Evolutionary conservation across 129 eudicot genomes (phyloP).

Genomic region (Ambrosia artemisiifolia): DNA sequence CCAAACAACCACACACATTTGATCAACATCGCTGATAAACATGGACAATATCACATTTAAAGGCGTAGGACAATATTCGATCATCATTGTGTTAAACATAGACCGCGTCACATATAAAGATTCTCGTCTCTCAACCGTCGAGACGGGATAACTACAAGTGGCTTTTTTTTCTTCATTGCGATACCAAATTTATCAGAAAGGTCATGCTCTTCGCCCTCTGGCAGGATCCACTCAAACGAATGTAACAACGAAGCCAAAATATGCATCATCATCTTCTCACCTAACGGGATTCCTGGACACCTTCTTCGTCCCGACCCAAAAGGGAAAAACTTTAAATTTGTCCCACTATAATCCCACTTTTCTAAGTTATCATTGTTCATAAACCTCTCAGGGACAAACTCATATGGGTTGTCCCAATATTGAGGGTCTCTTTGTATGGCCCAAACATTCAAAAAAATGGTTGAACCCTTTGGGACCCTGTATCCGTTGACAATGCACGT

Average conservation of each 20-base stretch:
- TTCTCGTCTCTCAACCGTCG: neutral
- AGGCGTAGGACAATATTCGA: neutral
- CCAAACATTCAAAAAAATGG: constrained; percentile 14
- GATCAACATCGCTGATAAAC: too few species aligned
- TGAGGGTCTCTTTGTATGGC: constrained; percentile 22
- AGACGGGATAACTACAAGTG: constrained; percentile 8
- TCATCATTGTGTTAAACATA: neutral
- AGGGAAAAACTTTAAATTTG: constrained; percentile 5
- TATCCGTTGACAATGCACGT: constrained; percentile 4
- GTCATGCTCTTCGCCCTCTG: constrained; percentile 12
- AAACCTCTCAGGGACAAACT: constrained; percentile 17
- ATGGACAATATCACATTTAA: too few species aligned
- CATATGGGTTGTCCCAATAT: constrained; percentile 9
- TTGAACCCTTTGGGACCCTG: constrained; percentile 9
- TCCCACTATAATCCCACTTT: constrained; percentile 19
- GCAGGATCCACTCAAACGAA: constrained; percentile 14
- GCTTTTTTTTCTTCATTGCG: constrained; percentile 15
- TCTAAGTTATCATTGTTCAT: neutral
- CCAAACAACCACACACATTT: too few species aligned
- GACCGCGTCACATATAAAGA: neutral
- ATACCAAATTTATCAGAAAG: constrained; percentile 17
- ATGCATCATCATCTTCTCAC: constrained; percentile 22
- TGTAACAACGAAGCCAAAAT: constrained; percentile 18
- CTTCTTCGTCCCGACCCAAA: constrained; percentile 24
- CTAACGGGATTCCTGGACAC: constrained; percentile 16